Base-by-base conservation (phyloP, 2,329 filamentous ascomycete genomes). In the Alternaria brassicicola region DNA sequence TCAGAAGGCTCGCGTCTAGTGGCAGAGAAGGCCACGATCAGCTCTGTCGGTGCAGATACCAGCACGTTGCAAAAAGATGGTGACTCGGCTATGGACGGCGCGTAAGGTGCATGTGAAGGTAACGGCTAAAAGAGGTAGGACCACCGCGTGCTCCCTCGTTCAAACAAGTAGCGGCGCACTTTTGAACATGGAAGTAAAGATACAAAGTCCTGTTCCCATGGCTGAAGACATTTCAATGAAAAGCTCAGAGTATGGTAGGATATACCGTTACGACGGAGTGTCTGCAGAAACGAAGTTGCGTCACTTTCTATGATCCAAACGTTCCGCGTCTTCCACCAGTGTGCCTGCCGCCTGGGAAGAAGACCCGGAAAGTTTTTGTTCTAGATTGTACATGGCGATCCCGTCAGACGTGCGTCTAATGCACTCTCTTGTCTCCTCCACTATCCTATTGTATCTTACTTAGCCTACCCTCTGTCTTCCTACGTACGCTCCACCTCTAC, bases 1-100 rank as follows among this genome's bases (percentile, higher is more conserved):
- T n/a, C 57, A 5, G 50, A 59, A 6, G 68, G 64, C 2, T 42
- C 63, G n/a, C 67, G 57, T 26, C 48, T 72, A 12, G 57, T 68
- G 1, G 57, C 57, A 15, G 49, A 58, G 31, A 49, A 56, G 31
- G 54, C 30, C 4, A 19, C 19, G 21, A n/a, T 17, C 6, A 8
- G 43, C 28, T 25, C 30, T 33, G 43, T 5, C n/a, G 21, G 21
- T 35, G 19, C 45, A 33, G 15, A 19, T 33, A 15, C 26, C 6
- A 21, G 10, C 36, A 9, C 46, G 21, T 43, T 39, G 31, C 52
- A 55, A 38, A 3, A 8, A 42, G n/a, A 43, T n/a, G 53, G 33
- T 50, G 58, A 69, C 33, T 52, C 42, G 8, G 10, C 30, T 23
- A 65, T 67, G 59, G 36, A 50, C 25, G 65, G 60, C 2, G 59